Percentiles rank a stretch among this genome's conserved stretches.
Conservation (phyloP, 2,329 filamentous ascomycete genomes). For the Aotearoamyces nothofagi region DNA sequence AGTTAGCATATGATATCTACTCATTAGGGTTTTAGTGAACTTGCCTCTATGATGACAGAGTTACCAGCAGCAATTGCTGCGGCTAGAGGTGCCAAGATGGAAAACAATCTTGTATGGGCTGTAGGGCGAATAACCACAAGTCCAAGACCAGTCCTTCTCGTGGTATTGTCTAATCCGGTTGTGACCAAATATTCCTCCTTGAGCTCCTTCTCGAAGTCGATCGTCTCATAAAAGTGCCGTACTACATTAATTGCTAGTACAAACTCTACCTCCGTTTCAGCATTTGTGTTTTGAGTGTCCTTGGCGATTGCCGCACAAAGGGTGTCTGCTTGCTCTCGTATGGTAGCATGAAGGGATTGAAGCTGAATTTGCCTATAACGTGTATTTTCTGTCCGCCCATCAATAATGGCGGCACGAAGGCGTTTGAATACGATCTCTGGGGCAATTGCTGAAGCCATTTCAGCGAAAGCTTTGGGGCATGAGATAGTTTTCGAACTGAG, state of each 20-base stretch:
- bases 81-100: conserved; percentile 25
- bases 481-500: too few relatives aligned
- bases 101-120: conserved; percentile 32
- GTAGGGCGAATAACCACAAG: conserved; percentile 32
- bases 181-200: conserved; percentile 27
- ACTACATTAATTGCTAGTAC: conserved; percentile 24
- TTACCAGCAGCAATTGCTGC: conserved; percentile 34
- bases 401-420: conserved; percentile 23
- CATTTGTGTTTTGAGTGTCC: conserved; percentile 20
- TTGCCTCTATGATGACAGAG: conserved; percentile 32
- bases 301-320: conserved; percentile 25
- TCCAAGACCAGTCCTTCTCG: conserved; percentile 21
- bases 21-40: conserved; percentile 3
- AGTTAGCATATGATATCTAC: conserved; percentile 1
- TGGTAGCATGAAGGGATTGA: conserved; percentile 23
- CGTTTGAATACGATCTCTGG: too few relatives aligned
- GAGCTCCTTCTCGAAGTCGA: conserved; percentile 23
- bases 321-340: conserved; percentile 20
- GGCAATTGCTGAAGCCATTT: too few relatives aligned
- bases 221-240: conserved; percentile 22
- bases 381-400: conserved; percentile 28
- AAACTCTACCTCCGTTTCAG: conserved; percentile 26
- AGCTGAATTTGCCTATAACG: conserved; percentile 30
- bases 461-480: too few relatives aligned
- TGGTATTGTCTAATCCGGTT: conserved; percentile 22